Evolutionary conservation across 805 yeast genomes (phyloP).

Genomic region (Schwanniomyces polymorphus): DNA sequence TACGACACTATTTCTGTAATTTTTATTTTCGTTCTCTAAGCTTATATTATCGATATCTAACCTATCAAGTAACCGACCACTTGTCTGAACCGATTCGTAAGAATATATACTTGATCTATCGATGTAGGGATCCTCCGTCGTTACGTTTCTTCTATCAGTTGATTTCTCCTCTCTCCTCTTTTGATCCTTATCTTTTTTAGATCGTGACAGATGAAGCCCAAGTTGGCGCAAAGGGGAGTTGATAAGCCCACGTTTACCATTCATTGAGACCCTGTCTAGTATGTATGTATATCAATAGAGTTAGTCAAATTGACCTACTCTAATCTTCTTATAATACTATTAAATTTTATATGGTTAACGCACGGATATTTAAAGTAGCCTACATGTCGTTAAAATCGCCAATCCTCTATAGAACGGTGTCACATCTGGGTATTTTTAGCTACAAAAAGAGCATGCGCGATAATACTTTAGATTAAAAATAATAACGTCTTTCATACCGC

Average conservation of each 20-base stretch:
- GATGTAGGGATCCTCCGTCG: not conserved
- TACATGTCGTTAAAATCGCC: too few relatives aligned
- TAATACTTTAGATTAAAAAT: too few relatives aligned
- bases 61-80: slow-evolving; percentile 41
- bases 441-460: too few relatives aligned
- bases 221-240: slow-evolving; percentile 21
- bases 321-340: not conserved
- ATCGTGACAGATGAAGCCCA: slow-evolving; percentile 18
- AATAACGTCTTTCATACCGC: too few relatives aligned
- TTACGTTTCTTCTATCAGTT: not conserved
- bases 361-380: too few relatives aligned
- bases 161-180: not conserved
- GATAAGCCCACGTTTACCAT: slow-evolving; percentile 5
- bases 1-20: slow-evolving; percentile 13
- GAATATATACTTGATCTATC: slow-evolving; percentile 42
- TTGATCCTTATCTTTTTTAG: slow-evolving; percentile 1
- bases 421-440: too few relatives aligned
- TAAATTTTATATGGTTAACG: too few relatives aligned
- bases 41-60: slow-evolving; percentile 29
- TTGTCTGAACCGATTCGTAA: slow-evolving; percentile 44
- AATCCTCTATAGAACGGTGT: too few relatives aligned
- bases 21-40: slow-evolving; percentile 11
- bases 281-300: not conserved
- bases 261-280: not conserved
- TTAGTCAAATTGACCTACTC: not conserved